Base-by-base conservation (phyloP, 441 rosid genomes). In the Eutrema salsugineum region DNA sequence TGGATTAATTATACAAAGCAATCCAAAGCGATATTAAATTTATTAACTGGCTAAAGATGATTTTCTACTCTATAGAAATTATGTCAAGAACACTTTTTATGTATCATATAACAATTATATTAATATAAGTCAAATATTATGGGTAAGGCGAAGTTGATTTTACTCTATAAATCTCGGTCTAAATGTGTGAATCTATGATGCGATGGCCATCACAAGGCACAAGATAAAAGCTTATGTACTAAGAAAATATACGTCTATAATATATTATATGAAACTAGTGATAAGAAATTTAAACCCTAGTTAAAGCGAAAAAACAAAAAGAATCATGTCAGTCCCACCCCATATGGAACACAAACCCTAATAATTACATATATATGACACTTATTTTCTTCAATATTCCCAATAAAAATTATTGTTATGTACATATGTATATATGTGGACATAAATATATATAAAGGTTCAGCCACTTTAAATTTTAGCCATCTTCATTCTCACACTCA, bases 401-500 rank as follows among this genome's bases (percentile, higher is more conserved):
- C 42, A 30, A 32, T 28, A 58, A 24, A 68, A 24, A 57, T 44
- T 60, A 53, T 75, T 75, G 10, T 55, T 7, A 44, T 17, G 58
- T 38, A 50, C 40, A 20, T 20, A 8, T 63, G 35, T 28, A 5
- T 51, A 27, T 24, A 51, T 19, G 33, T 30, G 44, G 44, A 36
- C 38, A 60, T 69, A 54, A 27, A 82, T 84, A 74, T 50, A 72
- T 74, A 74, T 74, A 75, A 75, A 75, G 70, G 74, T 75, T 36
- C 64, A 14, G 19, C 65, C 74, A 75, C 74, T 68, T 75, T 68
- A 61, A 28, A 15, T 54, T 61, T 46, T 19, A 46, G 69, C 64
- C 78, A 76, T 38, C 75, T 76, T 76, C 79, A 69, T 70, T 22
- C 67, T 76, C 71, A 76, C 79, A 76, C 79, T 61, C 63, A 62